phyloP scores from a whole-genome alignment of 805 yeast species.

The Jamesozyma lodderae region DNA sequence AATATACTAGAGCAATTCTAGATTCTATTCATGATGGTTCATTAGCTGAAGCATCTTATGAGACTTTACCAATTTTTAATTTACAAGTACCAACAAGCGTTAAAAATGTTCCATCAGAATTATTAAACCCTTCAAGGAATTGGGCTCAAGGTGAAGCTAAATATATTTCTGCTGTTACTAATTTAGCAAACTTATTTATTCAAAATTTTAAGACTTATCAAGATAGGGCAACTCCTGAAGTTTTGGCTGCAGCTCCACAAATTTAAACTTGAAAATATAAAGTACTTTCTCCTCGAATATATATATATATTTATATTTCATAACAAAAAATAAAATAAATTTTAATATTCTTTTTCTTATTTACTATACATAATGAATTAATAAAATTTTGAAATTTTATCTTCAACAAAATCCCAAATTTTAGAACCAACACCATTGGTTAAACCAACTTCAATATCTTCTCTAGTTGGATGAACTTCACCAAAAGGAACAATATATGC shows the following conservation, averaged over 20 bases:
- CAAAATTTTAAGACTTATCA: constrained; percentile 83
- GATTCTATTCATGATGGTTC: constrained; percentile 92
- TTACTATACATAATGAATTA: too few species aligned
- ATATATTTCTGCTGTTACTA: constrained; percentile 46
- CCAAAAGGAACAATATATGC: constrained; percentile 33
- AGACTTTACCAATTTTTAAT: constrained; percentile 78
- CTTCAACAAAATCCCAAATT: constrained; percentile 19
- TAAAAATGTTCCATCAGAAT: constrained; percentile 66
- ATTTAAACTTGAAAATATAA: constrained; percentile 2
- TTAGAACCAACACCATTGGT: constrained; percentile 17
- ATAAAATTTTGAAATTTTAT: constrained; percentile 5
- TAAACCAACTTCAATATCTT: constrained; percentile 19
- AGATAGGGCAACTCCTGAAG: constrained; percentile 75
- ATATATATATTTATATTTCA: neutral
- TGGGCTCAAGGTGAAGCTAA: constrained; percentile 58
- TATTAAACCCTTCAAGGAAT: constrained; percentile 77
- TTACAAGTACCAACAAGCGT: constrained; percentile 76
- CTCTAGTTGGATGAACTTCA: constrained; percentile 24
- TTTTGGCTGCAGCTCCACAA: constrained; percentile 85
- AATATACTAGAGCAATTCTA: constrained; percentile 92
- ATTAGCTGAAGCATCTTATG: constrained; percentile 70
- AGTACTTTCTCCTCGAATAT: neutral
- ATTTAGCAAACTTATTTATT: constrained; percentile 67
- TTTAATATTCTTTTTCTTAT: too few species aligned
- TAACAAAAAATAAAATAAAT: neutral